phyloP scores from a whole-genome alignment of 257 asterid species.

The Solanum appendiculatum region DNA sequence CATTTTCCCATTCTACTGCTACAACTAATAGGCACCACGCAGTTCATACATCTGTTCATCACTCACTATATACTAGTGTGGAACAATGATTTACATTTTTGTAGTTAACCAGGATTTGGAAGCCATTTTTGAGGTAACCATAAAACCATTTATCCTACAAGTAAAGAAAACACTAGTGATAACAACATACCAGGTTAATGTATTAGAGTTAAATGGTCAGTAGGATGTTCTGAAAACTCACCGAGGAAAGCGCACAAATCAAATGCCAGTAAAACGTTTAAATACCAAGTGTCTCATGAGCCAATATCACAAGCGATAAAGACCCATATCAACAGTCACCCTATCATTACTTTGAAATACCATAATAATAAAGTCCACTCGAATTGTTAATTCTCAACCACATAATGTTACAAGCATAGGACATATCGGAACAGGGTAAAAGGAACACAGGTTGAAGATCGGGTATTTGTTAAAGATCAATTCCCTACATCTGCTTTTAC shows the following conservation, averaged over 20 bases:
- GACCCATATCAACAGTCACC: neutral
- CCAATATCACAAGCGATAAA: neutral
- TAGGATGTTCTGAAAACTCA: neutral
- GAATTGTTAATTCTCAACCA: neutral
- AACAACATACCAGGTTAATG: neutral
- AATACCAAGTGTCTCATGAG: neutral
- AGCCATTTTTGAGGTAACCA: neutral
- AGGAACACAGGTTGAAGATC: neutral
- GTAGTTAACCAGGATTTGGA: neutral
- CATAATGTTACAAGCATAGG: neutral
- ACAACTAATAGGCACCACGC: neutral
- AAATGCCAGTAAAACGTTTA: neutral
- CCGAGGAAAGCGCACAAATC: neutral
- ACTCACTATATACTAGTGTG: too few relatives aligned
- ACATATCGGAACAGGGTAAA: neutral
- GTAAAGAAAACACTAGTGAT: neutral
- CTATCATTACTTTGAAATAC: neutral
- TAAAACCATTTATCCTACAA: neutral
- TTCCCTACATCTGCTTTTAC: slow-evolving; percentile 22
- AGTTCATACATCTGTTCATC: neutral
- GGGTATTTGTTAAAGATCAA: slow-evolving; percentile 5
- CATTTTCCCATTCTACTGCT: neutral
- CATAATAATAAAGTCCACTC: neutral
- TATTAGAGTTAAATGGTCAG: neutral
- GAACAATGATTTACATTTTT: neutral